Base-by-base conservation (phyloP, 2,329 filamentous ascomycete genomes). In the Claviceps pazoutovae region DNA sequence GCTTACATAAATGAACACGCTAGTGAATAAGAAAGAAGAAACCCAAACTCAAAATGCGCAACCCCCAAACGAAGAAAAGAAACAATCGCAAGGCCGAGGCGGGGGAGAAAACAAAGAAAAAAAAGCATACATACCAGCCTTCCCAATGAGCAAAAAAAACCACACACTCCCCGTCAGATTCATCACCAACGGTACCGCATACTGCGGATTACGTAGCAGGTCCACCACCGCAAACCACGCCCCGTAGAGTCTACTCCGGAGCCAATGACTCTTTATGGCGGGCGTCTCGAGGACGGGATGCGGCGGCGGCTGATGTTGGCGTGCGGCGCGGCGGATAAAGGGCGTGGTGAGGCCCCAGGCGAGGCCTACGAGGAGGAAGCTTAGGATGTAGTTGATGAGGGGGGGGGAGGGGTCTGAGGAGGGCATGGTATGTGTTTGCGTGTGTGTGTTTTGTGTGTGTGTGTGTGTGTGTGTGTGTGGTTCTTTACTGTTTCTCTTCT, bases 121-220 rank as follows among this genome's bases (percentile, higher is more conserved):
- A 19, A n/a, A 8, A 19, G 36, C 19, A 13, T 6, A 46, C 84
- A 60, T 68, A 94, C 89, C 89, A 61, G 90, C 90, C 66, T 93
- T 81, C 6, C 91, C 91, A 68, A 97, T 91, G 57, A 97, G 73
- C 58, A 97, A 69, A 61, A 97, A 97, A 69, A 97, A 97, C 91
- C 91, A 97, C 51, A 96, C 77, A 63, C 88, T 95, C 34, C 91
- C 91, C 2, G 91, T 95, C 50, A 97, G 70, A 65, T 97, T 97
- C 53, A 95, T 69, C 50, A 95, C 69, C 59, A 97, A 68, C 19
- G 91, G 91, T 26, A 95, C 70, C 5, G 88, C 86, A 68, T 97
- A 97, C 17, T 80, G 78, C 38, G 90, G 90, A 59, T 89, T 89
- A 53, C 78, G 74, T 50, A 97, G 68, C 53, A 96, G 72, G 62